Evolutionary conservation across 805 yeast genomes (phyloP).

Genomic region (Groenewaldozyma salmanticensis): DNA sequence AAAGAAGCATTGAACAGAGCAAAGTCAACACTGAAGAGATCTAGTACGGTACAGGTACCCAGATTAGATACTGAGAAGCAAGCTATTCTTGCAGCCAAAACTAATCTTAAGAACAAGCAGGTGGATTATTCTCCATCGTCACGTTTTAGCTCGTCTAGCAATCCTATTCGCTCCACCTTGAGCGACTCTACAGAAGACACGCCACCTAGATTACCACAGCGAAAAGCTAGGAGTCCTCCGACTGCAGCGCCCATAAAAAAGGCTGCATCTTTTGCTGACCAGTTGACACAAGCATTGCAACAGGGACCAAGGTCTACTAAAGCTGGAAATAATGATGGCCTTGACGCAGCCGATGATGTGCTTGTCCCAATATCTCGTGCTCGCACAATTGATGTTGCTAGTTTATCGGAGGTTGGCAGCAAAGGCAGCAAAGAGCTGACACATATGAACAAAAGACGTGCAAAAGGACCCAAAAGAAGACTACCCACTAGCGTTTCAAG

Average conservation of each 20-base stretch:
- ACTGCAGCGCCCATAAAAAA: not conserved
- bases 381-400: conserved; percentile 15
- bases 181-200: not conserved
- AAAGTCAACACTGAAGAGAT: conserved; percentile 13
- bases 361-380: conserved; percentile 9
- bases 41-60: too few species aligned
- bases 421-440: conserved; percentile 14
- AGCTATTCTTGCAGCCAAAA: too few species aligned
- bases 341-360: too few species aligned
- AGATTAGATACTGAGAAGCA: too few species aligned
- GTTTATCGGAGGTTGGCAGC: conserved; percentile 1
- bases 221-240: not conserved
- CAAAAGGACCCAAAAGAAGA: conserved; percentile 32
- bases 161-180: not conserved
- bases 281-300: not conserved
- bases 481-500: conserved; percentile 22
- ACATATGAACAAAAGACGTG: conserved; percentile 27
- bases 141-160: not conserved
- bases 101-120: not conserved
- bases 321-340: not conserved
- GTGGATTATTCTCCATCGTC: not conserved
- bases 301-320: not conserved
- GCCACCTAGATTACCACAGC: not conserved
- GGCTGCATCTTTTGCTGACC: not conserved
- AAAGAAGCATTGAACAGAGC: conserved; percentile 14